Percentiles rank a stretch among this genome's conserved stretches.
phyloP scores from a whole-genome alignment of 2,329 filamentous ascomycete species.

The Trichoderma koningiopsis region DNA sequence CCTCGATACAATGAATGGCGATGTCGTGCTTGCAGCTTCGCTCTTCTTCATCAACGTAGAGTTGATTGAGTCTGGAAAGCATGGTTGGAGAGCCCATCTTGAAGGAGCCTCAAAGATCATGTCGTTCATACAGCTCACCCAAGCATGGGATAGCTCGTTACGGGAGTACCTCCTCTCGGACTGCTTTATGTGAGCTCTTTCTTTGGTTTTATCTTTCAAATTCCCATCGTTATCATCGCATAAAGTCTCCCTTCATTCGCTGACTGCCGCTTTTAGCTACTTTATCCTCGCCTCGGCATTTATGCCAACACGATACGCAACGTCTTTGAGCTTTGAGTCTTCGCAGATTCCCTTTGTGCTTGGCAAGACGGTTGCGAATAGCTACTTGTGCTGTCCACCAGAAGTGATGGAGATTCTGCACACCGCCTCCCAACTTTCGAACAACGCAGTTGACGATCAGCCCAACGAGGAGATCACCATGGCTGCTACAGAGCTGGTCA shows the following conservation, averaged over 20 bases:
- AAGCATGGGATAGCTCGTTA: slow-evolving; percentile 40
- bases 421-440: slow-evolving; percentile 46
- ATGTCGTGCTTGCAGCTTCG: slow-evolving; percentile 49
- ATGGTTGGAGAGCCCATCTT: slow-evolving; percentile 51
- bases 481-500: slow-evolving; percentile 40
- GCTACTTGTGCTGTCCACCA: slow-evolving; percentile 51
- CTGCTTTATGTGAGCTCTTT: slow-evolving; percentile 46
- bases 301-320: slow-evolving; percentile 38
- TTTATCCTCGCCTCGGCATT: slow-evolving; percentile 51
- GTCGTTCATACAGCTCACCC: slow-evolving; percentile 41
- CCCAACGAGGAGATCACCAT: slow-evolving; percentile 37
- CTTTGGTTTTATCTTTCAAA: background rate
- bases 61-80: slow-evolving; percentile 52
- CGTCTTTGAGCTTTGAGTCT: slow-evolving; percentile 41
- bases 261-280: slow-evolving; percentile 38
- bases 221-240: background rate
- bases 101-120: slow-evolving; percentile 50
- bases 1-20: slow-evolving; percentile 42
- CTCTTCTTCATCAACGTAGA: slow-evolving; percentile 55
- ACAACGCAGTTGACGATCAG: slow-evolving; percentile 32
- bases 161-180: slow-evolving; percentile 52
- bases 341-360: slow-evolving; percentile 44
- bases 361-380: slow-evolving; percentile 45
- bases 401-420: slow-evolving; percentile 49
- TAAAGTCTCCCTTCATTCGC: background rate